These are phyloP conservation scores for Hortaea sp. DNA, from an alignment of 2,329 filamentous ascomycete species.

Conservation along the genomic window DNA sequence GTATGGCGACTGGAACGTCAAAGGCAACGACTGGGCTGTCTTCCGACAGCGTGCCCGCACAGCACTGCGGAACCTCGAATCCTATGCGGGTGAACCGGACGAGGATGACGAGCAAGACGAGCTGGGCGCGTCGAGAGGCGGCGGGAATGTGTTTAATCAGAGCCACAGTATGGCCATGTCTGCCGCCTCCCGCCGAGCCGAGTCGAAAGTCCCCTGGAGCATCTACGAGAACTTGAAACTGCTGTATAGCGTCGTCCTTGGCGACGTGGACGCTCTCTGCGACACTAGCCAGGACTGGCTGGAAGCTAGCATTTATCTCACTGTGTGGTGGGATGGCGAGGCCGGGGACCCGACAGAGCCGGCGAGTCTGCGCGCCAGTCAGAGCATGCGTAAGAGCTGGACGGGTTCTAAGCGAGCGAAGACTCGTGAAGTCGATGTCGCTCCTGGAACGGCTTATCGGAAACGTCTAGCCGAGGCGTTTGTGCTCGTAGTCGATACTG, in stretches of 20 bases:
- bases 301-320: conserved; percentile 72
- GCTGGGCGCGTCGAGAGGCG: conserved; percentile 9
- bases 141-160: conserved; percentile 22
- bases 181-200: conserved; percentile 61
- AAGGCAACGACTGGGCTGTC: conserved; percentile 69
- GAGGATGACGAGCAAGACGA: conserved; percentile 35
- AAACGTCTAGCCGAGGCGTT: conserved; percentile 64
- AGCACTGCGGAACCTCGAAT: conserved; percentile 59
- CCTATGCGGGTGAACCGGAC: conserved; percentile 54
- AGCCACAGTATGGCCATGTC: conserved; percentile 48
- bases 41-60: conserved; percentile 68
- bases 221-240: conserved; percentile 77
- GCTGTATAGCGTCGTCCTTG: conserved; percentile 71
- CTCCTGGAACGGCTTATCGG: conserved; percentile 58
- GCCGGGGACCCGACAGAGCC: conserved; percentile 31
- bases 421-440: conserved; percentile 39
- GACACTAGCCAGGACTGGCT: conserved; percentile 80
- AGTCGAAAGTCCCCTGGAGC: conserved; percentile 79
- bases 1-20: conserved; percentile 69
- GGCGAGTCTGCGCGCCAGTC: conserved; percentile 31
- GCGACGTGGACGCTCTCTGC: conserved; percentile 64
- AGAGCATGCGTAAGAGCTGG: conserved; percentile 26
- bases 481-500: conserved; percentile 51
- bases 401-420: conserved; percentile 22
- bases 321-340: conserved; percentile 86